Base-by-base conservation (phyloP, 1,284 basidiomycete genomes). In the Moesziomyces globuligerus region DNA sequence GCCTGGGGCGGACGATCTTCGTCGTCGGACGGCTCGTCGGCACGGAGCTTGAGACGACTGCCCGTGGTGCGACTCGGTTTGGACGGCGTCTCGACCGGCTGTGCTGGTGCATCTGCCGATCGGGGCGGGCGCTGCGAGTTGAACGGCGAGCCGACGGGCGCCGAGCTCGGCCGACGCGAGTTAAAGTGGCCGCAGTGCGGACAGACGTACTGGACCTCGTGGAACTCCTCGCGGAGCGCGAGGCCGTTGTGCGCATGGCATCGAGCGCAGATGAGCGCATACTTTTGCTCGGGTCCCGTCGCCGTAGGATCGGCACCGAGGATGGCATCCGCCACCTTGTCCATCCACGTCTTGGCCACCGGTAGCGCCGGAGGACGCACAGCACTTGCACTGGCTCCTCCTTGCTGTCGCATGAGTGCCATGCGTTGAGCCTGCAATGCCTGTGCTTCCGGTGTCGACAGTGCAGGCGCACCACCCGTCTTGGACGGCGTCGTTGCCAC, bases 191-290 rank as follows among this genome's bases (percentile, higher is more conserved):
- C 88, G 76, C 90, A 92, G 75, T 89, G 89, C 0, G 88, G 89
- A 75, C 90, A 92, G 42, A 88, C 83, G 74, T 90, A 92, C 83
- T 91, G 92, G 49, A 92, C 88, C 65, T 92, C 89, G 76, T 93
- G 90, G 88, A 92, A 96, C 83, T 92, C 87, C 60, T 88, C 89
- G 82, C 93, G 91, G 64, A 91, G 90, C 4, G 95, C 91, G 9
- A 99, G 86, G 0, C 95, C 95, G 77, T 98, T 98, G 83, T 98
- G 95, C 15, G 89, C 85, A 79, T 93, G 95, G 82, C 95, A 98
- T 72, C 90, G 90, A 60, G 89, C 89, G 83, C 95, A 99, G 39
- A 99, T 96, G 54, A 98, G 87, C 1, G 95, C 96, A 77, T 94
- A 98, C 54, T 78, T 76, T 60, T 82, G 85, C 58, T 83, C 80